A percentile compares a stretch with the other conserved stretches of the same genome.
phyloP scores from a whole-genome alignment of 2,329 filamentous ascomycete genomes.

The Penicillium vulpinum region DNA sequence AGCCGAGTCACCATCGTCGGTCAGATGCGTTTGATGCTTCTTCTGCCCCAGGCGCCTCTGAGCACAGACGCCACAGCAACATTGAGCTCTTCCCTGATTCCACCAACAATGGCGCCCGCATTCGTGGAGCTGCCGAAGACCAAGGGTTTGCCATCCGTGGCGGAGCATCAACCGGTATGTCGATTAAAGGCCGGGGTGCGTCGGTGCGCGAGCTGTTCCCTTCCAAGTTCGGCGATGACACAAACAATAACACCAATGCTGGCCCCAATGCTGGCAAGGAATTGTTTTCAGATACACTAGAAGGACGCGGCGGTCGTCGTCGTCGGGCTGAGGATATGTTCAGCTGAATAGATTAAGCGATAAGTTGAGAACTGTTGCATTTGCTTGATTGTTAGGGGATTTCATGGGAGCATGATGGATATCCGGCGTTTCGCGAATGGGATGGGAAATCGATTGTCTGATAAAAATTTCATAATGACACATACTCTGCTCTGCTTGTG shows the following conservation, averaged over 20 bases:
- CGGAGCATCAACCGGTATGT: slow-evolving; percentile 54
- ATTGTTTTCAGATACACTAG: slow-evolving; percentile 62
- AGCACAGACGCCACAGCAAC: slow-evolving; percentile 31
- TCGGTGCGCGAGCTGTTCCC: slow-evolving; percentile 71
- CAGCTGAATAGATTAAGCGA: slow-evolving; percentile 45
- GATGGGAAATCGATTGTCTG: slow-evolving; percentile 7
- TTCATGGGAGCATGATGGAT: slow-evolving; percentile 15
- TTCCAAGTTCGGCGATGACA: slow-evolving; percentile 48
- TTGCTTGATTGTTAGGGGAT: neutral
- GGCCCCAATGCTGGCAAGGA: slow-evolving; percentile 67
- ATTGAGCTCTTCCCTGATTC: slow-evolving; percentile 44
- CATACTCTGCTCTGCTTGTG: slow-evolving; percentile 12
- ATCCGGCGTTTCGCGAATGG: slow-evolving; percentile 18
- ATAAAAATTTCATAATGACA: slow-evolving; percentile 13
- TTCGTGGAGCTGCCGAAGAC: slow-evolving; percentile 58
- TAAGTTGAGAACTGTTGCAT: neutral
- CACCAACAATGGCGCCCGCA: slow-evolving; percentile 51
- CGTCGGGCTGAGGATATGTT: slow-evolving; percentile 74
- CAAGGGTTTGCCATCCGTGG: slow-evolving; percentile 42
- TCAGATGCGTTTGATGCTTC: slow-evolving; percentile 56
- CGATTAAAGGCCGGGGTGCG: slow-evolving; percentile 69
- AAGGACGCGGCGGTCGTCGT: slow-evolving; percentile 59
- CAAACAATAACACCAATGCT: slow-evolving; percentile 49
- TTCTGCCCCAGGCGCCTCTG: slow-evolving; percentile 29
- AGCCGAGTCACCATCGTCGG: slow-evolving; percentile 48